phyloP scores from a whole-genome alignment of 305 asterid genomes.

The Fraxinus ornus region DNA sequence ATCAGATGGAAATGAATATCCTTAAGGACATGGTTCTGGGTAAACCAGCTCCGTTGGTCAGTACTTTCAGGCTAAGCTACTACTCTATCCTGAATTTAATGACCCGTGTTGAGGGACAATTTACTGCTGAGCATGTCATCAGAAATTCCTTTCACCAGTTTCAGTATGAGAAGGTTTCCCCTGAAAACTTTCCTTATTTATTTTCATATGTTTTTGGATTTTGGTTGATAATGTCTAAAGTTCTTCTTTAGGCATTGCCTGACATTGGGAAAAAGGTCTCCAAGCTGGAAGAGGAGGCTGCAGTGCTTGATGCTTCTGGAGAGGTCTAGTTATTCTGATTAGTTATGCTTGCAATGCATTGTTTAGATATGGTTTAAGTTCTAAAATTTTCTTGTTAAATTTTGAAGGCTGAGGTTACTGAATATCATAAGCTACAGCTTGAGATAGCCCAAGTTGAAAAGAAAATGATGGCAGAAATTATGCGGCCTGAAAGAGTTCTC shows the following conservation, averaged over 20 bases:
- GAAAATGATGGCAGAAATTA: constrained; percentile 86
- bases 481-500: constrained; percentile 81
- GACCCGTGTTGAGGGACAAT: constrained; percentile 98
- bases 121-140: constrained; percentile 97
- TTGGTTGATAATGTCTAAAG: constrained; percentile 27
- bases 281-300: constrained; percentile 86
- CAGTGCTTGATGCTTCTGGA: constrained; percentile 85
- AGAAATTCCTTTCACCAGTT: constrained; percentile 90
- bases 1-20: constrained; percentile 93
- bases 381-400: constrained; percentile 20
- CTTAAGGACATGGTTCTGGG: constrained; percentile 97
- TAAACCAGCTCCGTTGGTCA: constrained; percentile 91
- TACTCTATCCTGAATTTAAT: constrained; percentile 86
- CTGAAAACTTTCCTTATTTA: constrained; percentile 15
- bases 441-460: constrained; percentile 75
- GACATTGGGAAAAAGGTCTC: constrained; percentile 79
- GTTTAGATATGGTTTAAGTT: constrained; percentile 3
- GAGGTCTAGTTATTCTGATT: constrained; percentile 53
- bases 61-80: constrained; percentile 96
- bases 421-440: constrained; percentile 76
- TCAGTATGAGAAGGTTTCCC: constrained; percentile 91
- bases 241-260: constrained; percentile 68
- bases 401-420: constrained; percentile 78
- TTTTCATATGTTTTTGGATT: constrained; percentile 11
- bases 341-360: constrained; percentile 19